Evolutionary conservation across 257 asterid species (phyloP).

Genomic region (Handroanthus guayacan): DNA sequence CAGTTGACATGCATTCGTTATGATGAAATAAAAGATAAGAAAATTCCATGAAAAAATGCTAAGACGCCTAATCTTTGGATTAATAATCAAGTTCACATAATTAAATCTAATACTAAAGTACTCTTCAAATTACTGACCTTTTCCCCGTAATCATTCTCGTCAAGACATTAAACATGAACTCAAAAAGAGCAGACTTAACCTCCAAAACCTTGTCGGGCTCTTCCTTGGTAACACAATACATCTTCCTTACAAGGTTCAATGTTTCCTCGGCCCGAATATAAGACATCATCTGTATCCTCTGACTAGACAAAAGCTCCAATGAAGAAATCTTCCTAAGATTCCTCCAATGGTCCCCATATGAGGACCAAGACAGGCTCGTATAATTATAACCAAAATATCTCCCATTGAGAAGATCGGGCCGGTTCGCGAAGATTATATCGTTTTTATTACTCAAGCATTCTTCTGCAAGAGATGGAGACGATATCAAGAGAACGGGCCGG

Average conservation of each 20-base stretch:
- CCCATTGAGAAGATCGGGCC: slow-evolving; percentile 72
- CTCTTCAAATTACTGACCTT: slow-evolving; percentile 33
- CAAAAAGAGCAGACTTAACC: slow-evolving; percentile 56
- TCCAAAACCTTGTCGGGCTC: slow-evolving; percentile 39
- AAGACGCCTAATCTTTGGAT: no score
- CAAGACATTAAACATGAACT: slow-evolving; percentile 57
- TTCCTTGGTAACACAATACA: slow-evolving; percentile 34
- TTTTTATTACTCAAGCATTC: slow-evolving; percentile 69
- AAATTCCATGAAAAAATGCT: no score
- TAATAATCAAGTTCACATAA: no score
- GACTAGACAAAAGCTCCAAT: slow-evolving; percentile 52
- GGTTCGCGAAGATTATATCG: slow-evolving; percentile 71
- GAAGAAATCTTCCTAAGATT: slow-evolving; percentile 62
- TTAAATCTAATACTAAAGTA: no score
- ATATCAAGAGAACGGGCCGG: slow-evolving; percentile 63
- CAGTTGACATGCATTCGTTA: no score
- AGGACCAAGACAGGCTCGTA: slow-evolving; percentile 66
- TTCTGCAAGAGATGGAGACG: slow-evolving; percentile 63
- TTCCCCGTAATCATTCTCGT: slow-evolving; percentile 63
- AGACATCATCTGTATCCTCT: slow-evolving; percentile 45
- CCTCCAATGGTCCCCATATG: slow-evolving; percentile 75
- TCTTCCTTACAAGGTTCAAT: slow-evolving; percentile 38
- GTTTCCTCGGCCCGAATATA: slow-evolving; percentile 60
- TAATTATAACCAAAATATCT: slow-evolving; percentile 67
- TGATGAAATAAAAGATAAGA: no score